Conservation (phyloP, 257 asterid genomes). For the Solanum piurae region DNA sequence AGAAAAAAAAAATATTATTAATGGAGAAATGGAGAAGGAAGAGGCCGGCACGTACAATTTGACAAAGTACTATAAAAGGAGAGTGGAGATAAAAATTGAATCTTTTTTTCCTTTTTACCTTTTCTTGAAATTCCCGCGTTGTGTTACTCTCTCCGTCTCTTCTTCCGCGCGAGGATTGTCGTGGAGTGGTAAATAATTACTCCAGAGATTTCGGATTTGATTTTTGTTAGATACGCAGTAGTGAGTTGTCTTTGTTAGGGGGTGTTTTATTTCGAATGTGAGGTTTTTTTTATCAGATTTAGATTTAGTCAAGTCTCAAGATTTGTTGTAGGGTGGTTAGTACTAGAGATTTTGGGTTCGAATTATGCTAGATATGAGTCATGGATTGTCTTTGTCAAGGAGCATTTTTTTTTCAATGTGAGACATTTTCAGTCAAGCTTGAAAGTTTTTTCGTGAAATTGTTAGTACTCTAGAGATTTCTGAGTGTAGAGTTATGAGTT, state of each 20-base stretch:
- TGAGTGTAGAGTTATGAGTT: background rate
- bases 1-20: background rate
- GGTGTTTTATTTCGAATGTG: too few relatives aligned
- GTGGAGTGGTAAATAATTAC: background rate
- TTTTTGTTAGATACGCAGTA: too few relatives aligned
- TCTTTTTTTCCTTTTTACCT: background rate
- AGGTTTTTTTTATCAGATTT: too few relatives aligned
- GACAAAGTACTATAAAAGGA: background rate
- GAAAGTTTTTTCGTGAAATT: background rate
- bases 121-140: background rate
- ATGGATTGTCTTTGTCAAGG: background rate
- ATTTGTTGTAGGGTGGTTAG: background rate
- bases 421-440: fast-evolving
- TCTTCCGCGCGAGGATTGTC: fast-evolving
- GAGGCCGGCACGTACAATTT: slow-evolving; percentile 7
- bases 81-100: background rate
- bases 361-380: background rate
- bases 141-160: background rate
- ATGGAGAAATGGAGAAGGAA: background rate
- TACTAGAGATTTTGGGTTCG: background rate
- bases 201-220: fast-evolving
- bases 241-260: fast-evolving
- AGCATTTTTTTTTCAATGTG: background rate
- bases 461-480: background rate
- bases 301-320: too few relatives aligned